Evolutionary conservation across 805 yeast genomes (phyloP), one percentile per base, ranked within the genome.

Genomic region (Grigorovia jiainica): DNA sequence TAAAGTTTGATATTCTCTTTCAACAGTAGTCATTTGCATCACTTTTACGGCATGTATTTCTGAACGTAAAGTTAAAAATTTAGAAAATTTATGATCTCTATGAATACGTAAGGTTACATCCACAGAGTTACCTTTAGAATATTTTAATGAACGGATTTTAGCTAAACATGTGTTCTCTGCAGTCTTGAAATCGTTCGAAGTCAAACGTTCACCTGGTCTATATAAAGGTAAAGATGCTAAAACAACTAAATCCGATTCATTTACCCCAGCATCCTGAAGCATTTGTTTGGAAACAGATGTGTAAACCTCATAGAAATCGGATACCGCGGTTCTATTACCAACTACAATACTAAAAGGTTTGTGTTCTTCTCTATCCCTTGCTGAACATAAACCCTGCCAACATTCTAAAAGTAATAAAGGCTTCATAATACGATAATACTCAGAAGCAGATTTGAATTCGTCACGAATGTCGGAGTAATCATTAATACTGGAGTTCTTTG

Each of bases 11-110:
- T 69, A 94, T 57, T 92, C 98, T 67, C 99, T 79, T 60, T 92
- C 98, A 13, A 89, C 74, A 0, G 99, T 90, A 1, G 83, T 74
- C 87, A 92, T 78, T 51, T 81, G 92, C 75, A 84, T 80, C 2
- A 89, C 81, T 42, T 76, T 73, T 73, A 87, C 72, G 15, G 79
- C 87, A 37, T 75, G 72, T 4, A 90, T 58, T 17, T 74, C 73
- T 7, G 80, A 63, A 37, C 82, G 74, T 0, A 92, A 83, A 1
- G 80, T 70, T 38, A 89, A 58, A 42, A 72, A 66, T 29, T 63
- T 61, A 3, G 68, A 66, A 5, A 83, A 75, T 16, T 66, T 64
- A 11, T 63, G 64, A 10, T 65, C 58, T 35, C 74, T 65, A 38
- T 66, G 64, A 6, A 89, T 79, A 43, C 96, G 64, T 10, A 90